Evolutionary conservation across 2,329 filamentous ascomycete species (phyloP), one percentile per base, ranked within the genome.

Genomic region (Aspergillus intermedius): DNA sequence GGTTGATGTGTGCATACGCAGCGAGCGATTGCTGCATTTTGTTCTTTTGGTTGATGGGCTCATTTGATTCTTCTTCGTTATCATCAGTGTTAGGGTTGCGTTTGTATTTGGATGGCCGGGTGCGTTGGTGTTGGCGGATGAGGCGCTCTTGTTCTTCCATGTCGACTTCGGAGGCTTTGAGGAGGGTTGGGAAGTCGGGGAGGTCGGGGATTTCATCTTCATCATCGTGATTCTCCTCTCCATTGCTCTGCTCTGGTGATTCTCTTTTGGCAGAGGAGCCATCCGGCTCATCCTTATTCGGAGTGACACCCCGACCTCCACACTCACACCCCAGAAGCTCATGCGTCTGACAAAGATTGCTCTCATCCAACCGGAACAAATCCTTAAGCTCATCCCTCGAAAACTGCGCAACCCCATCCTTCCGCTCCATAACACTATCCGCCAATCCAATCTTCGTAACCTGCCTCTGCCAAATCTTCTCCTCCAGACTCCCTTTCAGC

Each of bases 391-490:
- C 85, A 42, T 85, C 80, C 4, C 73, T 71, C 0, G 82, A 83
- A 61, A 88, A 88, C 30, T 79, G 80, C 7, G 78, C 74, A 21
- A 76, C 65, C 9, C 62, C 77, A 30, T 75, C 74, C 60, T 84
- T 86, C 51, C 81, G 77, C 54, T 88, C 84, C 59, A 88, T 83
- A 25, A 88, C 82, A 47, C 81, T 84, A 59, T 87, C 83, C 2
- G 84, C 83, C 2, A 88, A 71, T 2, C 83, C 83, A 56, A 81
- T 77, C 64, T 88, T 88, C 46, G 81, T 86, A 34, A 87, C 73
- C 61, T 88, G 85, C 7, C 85, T 74, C 63, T 88, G 84, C 68
- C 81, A 88, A 49, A 88, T 88, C 66, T 86, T 87, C 67, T 88
- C 84, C 54, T 88, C 85, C 15, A 88, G 71, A 4, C 80, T 82